Evolutionary conservation across 768 basidiomycete species (phyloP), one percentile per base, ranked within the genome.

Genomic region (Xerocomus spinulosus): DNA sequence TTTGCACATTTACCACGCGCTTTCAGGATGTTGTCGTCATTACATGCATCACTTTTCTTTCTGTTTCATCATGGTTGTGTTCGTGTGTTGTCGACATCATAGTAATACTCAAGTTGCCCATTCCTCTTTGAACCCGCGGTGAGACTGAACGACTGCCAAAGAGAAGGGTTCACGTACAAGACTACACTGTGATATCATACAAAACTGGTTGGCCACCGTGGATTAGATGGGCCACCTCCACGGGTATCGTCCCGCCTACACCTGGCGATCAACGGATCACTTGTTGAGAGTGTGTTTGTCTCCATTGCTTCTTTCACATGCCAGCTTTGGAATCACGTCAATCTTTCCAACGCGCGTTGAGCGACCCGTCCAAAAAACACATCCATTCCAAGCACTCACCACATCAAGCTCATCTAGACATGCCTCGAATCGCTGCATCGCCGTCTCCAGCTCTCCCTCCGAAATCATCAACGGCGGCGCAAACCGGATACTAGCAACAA

Each of bases 391-490:
- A 50, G 1, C 6, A 69, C 77, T 42, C 33, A 87, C 87, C 65
- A 73, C 70, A 65, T 97, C 95, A 36, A 98, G 77, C 61, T 96
- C 93, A 9, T 71, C 66, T 36, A 97, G 70, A 44, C 81, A 84
- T 55, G 87, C 79, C 17, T 80, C 81, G 60, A 99, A 91, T 45
- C 88, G 81, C 46, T 66, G 68, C 14, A 96, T 76, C 17, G 84
- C 86, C 66, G 80, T 82, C 64, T 75, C 72, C 50, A 98, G 63
- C 52, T 96, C 92, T 17, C 78, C 81, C 59, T 96, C 92, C n/a
- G 80, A 74, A 50, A 99, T 99, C 52, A 97, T 90, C 46, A 99
- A 70, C 3, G 95, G 95, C 2, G 95, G 95, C 2, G 95, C 92
- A 64, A 99, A 95, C 29, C 95, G 92, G 56, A 99, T 88, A 44